Percentiles rank a stretch among this genome's conserved stretches.
Evolutionary conservation across 1,139 yeast genomes (phyloP).

Genomic region (Candida sp.): DNA sequence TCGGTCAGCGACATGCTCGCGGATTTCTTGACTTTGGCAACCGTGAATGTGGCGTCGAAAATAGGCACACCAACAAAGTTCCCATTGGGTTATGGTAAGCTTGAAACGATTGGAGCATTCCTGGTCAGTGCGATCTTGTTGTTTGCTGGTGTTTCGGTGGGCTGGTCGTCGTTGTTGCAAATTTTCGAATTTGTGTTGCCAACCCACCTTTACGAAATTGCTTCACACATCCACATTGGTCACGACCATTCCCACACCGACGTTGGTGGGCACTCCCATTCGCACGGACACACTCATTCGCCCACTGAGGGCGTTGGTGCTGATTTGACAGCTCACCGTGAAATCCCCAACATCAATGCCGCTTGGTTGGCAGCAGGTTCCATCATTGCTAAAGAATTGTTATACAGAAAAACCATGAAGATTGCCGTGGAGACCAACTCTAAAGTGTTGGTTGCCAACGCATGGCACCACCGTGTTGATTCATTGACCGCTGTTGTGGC

Average conservation of each 20-base stretch:
- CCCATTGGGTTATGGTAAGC: constrained; percentile 92
- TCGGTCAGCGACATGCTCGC: constrained; percentile 90
- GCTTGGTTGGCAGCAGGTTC: constrained; percentile 97
- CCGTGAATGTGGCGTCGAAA: constrained; percentile 78
- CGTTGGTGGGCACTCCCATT: constrained; percentile 24
- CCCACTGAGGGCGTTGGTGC: constrained; percentile 15
- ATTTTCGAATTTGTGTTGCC: constrained; percentile 74
- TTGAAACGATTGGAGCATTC: constrained; percentile 90
- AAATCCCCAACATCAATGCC: constrained; percentile 80
- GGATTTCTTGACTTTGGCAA: constrained; percentile 86
- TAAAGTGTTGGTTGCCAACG: constrained; percentile 92
- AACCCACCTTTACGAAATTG: constrained; percentile 44
- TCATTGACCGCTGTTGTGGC: constrained; percentile 93
- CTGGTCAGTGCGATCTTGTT: constrained; percentile 84
- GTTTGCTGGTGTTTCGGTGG: constrained; percentile 90
- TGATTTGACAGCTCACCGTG: constrained; percentile 19
- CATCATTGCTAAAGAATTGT: constrained; percentile 83
- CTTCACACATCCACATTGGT: constrained; percentile 50
- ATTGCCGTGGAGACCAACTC: constrained; percentile 82
- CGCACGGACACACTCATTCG: constrained; percentile 46
- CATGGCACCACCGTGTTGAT: constrained; percentile 99
- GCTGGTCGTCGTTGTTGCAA: constrained; percentile 81
- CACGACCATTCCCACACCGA: constrained; percentile 55
- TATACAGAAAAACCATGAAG: constrained; percentile 79
- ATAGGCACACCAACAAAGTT: constrained; percentile 63